phyloP scores from a whole-genome alignment of 2,329 filamentous ascomycete genomes.

The Trichothecium sympodiale region DNA sequence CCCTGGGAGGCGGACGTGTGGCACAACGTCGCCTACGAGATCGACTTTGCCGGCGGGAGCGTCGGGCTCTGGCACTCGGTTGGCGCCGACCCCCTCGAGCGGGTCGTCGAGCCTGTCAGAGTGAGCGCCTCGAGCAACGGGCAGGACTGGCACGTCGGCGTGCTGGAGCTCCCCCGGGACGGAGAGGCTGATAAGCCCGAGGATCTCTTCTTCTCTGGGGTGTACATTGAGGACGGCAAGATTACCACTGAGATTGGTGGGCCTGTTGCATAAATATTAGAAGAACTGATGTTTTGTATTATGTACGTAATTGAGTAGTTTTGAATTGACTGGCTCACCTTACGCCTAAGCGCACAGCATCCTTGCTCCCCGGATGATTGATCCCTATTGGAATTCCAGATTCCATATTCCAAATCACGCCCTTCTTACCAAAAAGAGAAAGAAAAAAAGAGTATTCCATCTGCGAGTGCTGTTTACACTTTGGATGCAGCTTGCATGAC shows the following conservation, averaged over 20 bases:
- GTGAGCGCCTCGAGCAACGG: slow-evolving; percentile 54
- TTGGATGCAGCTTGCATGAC: slow-evolving; percentile 1
- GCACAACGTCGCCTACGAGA: slow-evolving; percentile 68
- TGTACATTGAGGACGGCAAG: slow-evolving; percentile 48
- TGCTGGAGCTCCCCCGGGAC: slow-evolving; percentile 50
- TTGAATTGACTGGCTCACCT: too few relatives aligned
- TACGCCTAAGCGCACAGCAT: too few relatives aligned
- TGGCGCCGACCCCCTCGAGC: slow-evolving; percentile 42
- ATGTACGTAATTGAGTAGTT: too few relatives aligned
- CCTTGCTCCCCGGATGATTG: too few relatives aligned
- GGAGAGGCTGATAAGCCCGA: slow-evolving; percentile 44
- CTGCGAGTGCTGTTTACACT: too few relatives aligned
- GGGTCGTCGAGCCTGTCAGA: slow-evolving; percentile 48
- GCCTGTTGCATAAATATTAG: not conserved
- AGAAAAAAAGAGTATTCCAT: too few relatives aligned
- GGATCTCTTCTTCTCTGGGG: slow-evolving; percentile 62
- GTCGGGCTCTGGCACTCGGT: slow-evolving; percentile 64
- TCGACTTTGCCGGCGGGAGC: slow-evolving; percentile 51
- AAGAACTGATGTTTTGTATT: not conserved
- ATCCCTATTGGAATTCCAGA: too few relatives aligned
- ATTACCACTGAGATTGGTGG: slow-evolving; percentile 19
- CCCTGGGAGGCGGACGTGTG: slow-evolving; percentile 52
- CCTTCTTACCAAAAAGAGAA: too few relatives aligned
- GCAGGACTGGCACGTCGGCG: slow-evolving; percentile 62
- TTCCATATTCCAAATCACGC: too few relatives aligned